Evolutionary conservation across 441 rosid genomes (phyloP), one percentile per base, ranked within the genome.

Genomic region (Erodium trifolium): DNA sequence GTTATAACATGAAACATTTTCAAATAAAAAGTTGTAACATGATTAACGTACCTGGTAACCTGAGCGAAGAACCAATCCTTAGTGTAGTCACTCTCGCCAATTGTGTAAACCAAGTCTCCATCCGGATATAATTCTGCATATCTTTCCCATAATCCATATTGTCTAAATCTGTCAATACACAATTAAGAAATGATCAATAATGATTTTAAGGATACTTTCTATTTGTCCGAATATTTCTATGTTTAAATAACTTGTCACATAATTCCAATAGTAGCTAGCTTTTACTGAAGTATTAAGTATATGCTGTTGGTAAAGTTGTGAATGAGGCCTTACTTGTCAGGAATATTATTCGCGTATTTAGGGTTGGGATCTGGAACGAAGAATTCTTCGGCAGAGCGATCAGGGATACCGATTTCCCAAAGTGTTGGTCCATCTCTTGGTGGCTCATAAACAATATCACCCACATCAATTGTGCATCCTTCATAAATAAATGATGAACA

Each of bases 321-420:
- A 37, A 37, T 47, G 65, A 77, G 69, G 45, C 64, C 67, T 47
- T 62, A 92, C 96, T 81, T 85, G 68, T 93, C 96, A 68, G 93
- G 96, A 79, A 90, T 85, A 43, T 82, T 89, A 71, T 90, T 93
- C 67, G 86, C 73, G 68, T 81, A 88, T 11, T 65, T 77, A 0
- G 87, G 87, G 73, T 89, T 77, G 9, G 97, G 94, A 69, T 86
- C 92, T 0, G 97, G 98, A 68, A 85, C 76, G 70, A 77, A 85
- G 76, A 89, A 93, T 73, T 89, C 91, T 39, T 83, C 87, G 9
- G 97, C 92, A 63, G 91, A 79, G 45, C 94, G 88, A 77, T 89
- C 86, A 27, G 97, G 96, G 45, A 80, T 68, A 35, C 97, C 98
- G 12, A 91, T 91, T 76, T 93, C 98, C 98, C 96, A 91, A 65